A percentile compares a stretch with the other conserved stretches of the same genome.
Evolutionary conservation across 1,284 basidiomycete species (phyloP).

Genomic region (Trichosporon asahii): DNA sequence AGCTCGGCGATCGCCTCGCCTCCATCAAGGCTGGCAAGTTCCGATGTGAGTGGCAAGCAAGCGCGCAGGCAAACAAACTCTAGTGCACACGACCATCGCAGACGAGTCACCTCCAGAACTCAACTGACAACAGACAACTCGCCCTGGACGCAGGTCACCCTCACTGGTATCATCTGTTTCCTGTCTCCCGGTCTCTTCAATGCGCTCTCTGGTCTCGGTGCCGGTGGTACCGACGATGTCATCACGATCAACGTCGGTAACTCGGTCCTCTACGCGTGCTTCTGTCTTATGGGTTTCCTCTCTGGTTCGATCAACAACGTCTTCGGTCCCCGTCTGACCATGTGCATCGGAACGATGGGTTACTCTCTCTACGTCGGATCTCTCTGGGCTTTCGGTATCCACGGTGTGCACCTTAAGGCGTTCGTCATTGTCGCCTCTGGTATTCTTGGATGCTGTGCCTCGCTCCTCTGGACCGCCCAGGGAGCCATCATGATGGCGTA

Average conservation of each 20-base stretch:
- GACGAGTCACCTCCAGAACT: background rate
- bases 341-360: constrained; percentile 51
- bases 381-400: constrained; percentile 28
- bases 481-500: constrained; percentile 55
- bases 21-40: background rate
- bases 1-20: constrained; percentile 7
- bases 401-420: constrained; percentile 4
- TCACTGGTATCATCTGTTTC: constrained; percentile 55
- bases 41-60: constrained; percentile 4
- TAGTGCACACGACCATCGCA: background rate
- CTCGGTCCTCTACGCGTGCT: constrained; percentile 55
- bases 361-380: constrained; percentile 44
- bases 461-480: constrained; percentile 48
- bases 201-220: constrained; percentile 56
- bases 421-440: constrained; percentile 54
- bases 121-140: constrained; percentile 34
- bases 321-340: constrained; percentile 52
- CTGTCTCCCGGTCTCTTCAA: constrained; percentile 58
- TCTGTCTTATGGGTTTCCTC: constrained; percentile 47
- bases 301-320: constrained; percentile 37
- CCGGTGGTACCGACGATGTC: constrained; percentile 54
- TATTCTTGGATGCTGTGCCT: constrained; percentile 47
- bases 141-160: constrained; percentile 54
- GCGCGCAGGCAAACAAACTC: background rate
- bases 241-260: constrained; percentile 51